Percentiles rank a stretch among this genome's conserved stretches.
Evolutionary conservation across 345 rosid species (phyloP).

Genomic region (Murraya paniculata): DNA sequence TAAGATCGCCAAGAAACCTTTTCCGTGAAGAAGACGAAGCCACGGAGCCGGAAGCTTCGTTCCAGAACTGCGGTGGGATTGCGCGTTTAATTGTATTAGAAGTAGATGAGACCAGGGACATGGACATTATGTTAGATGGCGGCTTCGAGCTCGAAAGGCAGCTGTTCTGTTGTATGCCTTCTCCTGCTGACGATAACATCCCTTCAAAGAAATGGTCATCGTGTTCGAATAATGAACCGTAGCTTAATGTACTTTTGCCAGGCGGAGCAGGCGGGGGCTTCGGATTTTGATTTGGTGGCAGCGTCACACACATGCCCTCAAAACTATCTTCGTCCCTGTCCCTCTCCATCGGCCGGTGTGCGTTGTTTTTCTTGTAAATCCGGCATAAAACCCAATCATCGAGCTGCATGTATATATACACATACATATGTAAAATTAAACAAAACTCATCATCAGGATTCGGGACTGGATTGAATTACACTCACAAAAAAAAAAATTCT

Average conservation of each 20-base stretch:
- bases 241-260: conserved; percentile 5
- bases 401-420: conserved; percentile 22
- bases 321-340: conserved; percentile 23
- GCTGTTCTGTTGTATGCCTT: conserved; percentile 21
- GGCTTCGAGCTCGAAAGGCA: conserved; percentile 19
- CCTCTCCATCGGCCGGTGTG: conserved; percentile 24
- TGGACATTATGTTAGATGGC: neutral
- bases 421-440: neutral
- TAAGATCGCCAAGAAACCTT: conserved; percentile 33
- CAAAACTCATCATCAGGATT: no score
- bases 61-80: conserved; percentile 24
- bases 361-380: conserved; percentile 47
- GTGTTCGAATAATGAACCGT: conserved; percentile 25
- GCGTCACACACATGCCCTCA: conserved; percentile 25
- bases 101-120: conserved; percentile 10
- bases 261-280: neutral
- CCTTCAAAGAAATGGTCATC: conserved; percentile 40
- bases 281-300: conserved; percentile 1
- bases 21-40: conserved; percentile 20
- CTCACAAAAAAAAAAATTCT: no score
- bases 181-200: conserved; percentile 21
- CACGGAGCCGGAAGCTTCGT: conserved; percentile 12
- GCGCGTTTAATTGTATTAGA: conserved; percentile 19
- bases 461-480: no score
- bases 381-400: conserved; percentile 62